Base-by-base conservation (phyloP, 495 filamentous ascomycete genomes). In the Parathielavia hyrcaniae region DNA sequence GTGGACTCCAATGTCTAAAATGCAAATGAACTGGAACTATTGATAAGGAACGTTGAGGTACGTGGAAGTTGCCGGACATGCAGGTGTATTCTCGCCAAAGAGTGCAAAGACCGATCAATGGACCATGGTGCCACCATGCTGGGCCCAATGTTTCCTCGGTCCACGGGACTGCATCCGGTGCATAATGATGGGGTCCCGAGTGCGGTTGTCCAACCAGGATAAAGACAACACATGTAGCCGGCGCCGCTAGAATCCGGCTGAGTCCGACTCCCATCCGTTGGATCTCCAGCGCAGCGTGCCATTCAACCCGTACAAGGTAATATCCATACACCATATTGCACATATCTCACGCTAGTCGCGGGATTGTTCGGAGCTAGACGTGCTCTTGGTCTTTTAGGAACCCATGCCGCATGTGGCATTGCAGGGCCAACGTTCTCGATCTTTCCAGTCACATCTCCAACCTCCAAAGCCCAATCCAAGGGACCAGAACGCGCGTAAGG, bases 151-250 rank as follows among this genome's bases (percentile, higher is more conserved):
- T 16, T 22, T 34, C 16, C 16, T 32, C 39, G 10, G 14, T 14
- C 39, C 2, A 19, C 51, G 41, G 52, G 45, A 54, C 26, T 7
- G 19, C 30, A 45, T 54, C 52, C 52, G 22, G 52, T 54, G 52
- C 51, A 54, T 54, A 23, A 16, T 11, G 16, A 43, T 53, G 50
- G 50, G 50, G 39, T 54, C 19, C 5, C n/a, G 51, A 14, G 40
- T 32, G 40, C 16, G 35, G 50, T 52, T 12, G 3, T 13, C 38
- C 7, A 44, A 30, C 14, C 4, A 11, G 3, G 36, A 16, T 9
- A 16, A 39, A 16, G 11, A 44, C 16, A 8, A 14, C 39, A n/a
- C n/a, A n/a, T n/a, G n/a, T n/a, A 17, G 40, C 44, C 22, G 22
- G n/a, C 14, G 12, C 38, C 39, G 20, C 36, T 20, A 30, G 50